Conservation (phyloP, 2,329 filamentous ascomycete species). For the Trichoderma afroharzianum region DNA sequence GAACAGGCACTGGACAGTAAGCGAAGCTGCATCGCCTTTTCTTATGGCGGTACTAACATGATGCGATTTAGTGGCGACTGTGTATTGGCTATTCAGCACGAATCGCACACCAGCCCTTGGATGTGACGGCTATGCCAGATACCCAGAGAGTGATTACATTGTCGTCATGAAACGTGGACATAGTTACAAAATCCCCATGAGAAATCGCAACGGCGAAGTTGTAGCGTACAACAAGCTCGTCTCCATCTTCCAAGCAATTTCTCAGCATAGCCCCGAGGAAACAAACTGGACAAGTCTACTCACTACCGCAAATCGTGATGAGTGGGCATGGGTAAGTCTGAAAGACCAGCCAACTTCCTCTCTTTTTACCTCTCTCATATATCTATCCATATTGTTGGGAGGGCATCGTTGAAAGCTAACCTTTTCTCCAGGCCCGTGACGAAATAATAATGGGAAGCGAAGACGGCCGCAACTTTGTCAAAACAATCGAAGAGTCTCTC, state of each 20-base stretch:
- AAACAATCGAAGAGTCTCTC: constrained; percentile 11
- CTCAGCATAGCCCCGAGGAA: neutral
- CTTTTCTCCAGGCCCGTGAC: neutral
- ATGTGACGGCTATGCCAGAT: neutral
- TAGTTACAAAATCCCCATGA: neutral
- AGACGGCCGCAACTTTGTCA: neutral
- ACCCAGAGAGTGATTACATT: constrained; percentile 9
- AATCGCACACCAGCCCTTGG: neutral
- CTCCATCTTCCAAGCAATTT: neutral
- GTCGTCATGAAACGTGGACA: constrained; percentile 10
- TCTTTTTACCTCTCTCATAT: too few relatives aligned
- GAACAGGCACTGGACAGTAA: constrained; percentile 4
- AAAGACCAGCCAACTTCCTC: too few relatives aligned
- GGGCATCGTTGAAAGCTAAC: neutral
- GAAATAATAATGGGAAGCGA: neutral
- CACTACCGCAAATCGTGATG: constrained; percentile 16
- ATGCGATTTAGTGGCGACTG: neutral
- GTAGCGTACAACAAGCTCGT: neutral
- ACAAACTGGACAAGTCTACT: constrained; percentile 9
- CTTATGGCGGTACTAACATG: neutral
- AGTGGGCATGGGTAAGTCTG: constrained; percentile 17
- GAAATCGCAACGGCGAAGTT: neutral
- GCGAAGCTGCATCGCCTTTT: neutral
- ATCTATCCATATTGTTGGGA: too few relatives aligned
- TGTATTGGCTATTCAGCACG: neutral